Conservation (phyloP, 129 eudicot species). For the Pittosporum tobira region DNA sequence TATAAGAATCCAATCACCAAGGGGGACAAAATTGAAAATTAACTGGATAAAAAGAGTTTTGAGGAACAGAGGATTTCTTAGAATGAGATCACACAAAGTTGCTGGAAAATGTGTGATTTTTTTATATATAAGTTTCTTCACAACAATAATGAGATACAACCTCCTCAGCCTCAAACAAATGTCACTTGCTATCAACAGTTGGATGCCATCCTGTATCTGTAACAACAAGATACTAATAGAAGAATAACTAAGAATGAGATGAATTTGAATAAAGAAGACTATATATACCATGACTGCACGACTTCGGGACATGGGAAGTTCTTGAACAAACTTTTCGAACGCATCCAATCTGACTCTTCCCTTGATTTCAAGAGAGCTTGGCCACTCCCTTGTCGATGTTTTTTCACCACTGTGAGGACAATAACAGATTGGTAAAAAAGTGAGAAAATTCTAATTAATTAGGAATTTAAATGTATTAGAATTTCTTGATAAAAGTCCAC, state of each 20-base stretch:
- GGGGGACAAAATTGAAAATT: not conserved
- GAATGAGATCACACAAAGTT: constrained; percentile 1
- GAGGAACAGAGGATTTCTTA: not conserved
- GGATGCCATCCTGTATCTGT: constrained; percentile 7
- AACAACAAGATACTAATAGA: constrained; percentile 12
- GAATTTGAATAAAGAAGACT: constrained; percentile 20
- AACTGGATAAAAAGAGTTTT: not conserved
- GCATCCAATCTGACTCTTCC: constrained; percentile 78
- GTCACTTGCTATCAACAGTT: not conserved
- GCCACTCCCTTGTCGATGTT: constrained; percentile 72
- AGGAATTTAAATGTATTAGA: too few species aligned
- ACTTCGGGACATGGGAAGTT: constrained; percentile 79
- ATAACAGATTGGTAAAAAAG: constrained; percentile 11
- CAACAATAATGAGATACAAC: constrained; percentile 7
- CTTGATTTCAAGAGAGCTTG: constrained; percentile 60
- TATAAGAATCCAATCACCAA: too few species aligned
- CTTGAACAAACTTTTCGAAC: constrained; percentile 69
- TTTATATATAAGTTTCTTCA: constrained; percentile 1
- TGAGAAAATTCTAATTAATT: too few species aligned
- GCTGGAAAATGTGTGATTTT: not conserved
- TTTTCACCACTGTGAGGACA: constrained; percentile 62
- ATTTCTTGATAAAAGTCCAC: too few species aligned
- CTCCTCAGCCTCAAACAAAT: constrained; percentile 4
- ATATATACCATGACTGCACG: constrained; percentile 90
- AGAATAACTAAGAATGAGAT: constrained; percentile 8